Evolutionary conservation across 2,329 filamentous ascomycete species (phyloP), one percentile per base, ranked within the genome.

Genomic region (Colletotrichum echinochloae): DNA sequence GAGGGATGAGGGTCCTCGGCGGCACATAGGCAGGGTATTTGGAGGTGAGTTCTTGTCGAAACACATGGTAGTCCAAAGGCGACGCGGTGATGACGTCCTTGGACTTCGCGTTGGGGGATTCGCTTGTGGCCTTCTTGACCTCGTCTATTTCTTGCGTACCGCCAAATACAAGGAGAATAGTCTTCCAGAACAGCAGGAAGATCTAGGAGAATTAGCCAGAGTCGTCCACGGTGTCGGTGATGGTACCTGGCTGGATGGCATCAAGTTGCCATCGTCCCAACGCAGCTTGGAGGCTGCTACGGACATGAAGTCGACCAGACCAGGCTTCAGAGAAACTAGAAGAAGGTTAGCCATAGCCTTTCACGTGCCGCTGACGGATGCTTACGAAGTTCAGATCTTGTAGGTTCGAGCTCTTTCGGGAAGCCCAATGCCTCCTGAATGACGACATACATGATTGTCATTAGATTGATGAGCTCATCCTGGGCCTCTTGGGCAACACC

Each of bases 21-120:
- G 96, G 95, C 69, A 97, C 92, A 79, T 99, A 99, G 3, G 96
- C 93, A 14, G 96, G 96, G 79, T 99, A 99, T 81, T 99, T 99
- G 2, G 95, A 98, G 20, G 92, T 97, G 69, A 99, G 95, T 79
- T 99, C 96, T 79, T 98, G 95, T 44, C 96, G 91, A 78, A 99
- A 99, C 28, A 95, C 88, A 78, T 99, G 95, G 78, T 99, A 99
- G 77, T 99, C 96, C 14, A 99, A 84, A 5, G 96, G 96, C 1
- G 95, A 98, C 5, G 96, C 95, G 1, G 93, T 97, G 71, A 99
- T 95, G 54, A 93, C 85, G n/a, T 91, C 91, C 74, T 92, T 91
- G 60, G 90, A 88, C 75, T 90, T 90, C 70, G 87, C 87, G 30
- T 87, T 79, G 1, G 78, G 83, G 35, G 86, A 84, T 74, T 94